A percentile compares a stretch with the other conserved stretches of the same genome.
Evolutionary conservation across 305 asterid species (phyloP).

Genomic region (Fraxinus albicans): DNA sequence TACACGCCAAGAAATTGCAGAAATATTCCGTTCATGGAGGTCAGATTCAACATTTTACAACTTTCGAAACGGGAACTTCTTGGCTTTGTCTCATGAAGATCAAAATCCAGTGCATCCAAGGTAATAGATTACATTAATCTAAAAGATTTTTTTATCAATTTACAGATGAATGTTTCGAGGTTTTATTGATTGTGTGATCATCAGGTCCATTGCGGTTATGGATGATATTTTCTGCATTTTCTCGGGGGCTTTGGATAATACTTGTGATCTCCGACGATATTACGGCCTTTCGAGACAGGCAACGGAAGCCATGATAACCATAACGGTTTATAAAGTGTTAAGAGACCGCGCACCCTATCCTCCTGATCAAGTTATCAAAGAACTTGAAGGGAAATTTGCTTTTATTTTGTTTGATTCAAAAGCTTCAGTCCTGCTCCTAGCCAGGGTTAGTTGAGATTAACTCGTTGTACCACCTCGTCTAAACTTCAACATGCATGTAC

Average conservation of each 20-base stretch:
- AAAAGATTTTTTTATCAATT: not conserved
- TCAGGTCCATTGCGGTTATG: conserved; percentile 61
- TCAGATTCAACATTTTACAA: conserved; percentile 59
- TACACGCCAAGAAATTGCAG: conserved; percentile 46
- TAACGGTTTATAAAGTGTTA: conserved; percentile 63
- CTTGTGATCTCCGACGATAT: conserved; percentile 43
- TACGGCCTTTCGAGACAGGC: conserved; percentile 64
- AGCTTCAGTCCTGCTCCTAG: conserved; percentile 53
- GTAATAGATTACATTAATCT: conserved; percentile 21
- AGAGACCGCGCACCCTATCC: conserved; percentile 74
- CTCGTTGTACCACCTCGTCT: not conserved
- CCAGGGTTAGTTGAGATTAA: conserved; percentile 45
- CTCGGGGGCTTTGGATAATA: conserved; percentile 55
- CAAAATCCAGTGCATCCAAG: conserved; percentile 53
- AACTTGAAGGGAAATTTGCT: conserved; percentile 59
- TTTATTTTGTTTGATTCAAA: conserved; percentile 62
- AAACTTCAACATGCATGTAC: not conserved
- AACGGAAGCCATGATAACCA: conserved; percentile 56
- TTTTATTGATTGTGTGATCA: not conserved
- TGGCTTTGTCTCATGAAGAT: conserved; percentile 56
- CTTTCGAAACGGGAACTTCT: conserved; percentile 54
- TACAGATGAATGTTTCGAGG: not conserved
- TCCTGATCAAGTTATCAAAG: conserved; percentile 66
- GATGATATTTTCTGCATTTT: conserved; percentile 78
- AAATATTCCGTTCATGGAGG: conserved; percentile 44